Conservation (phyloP, 257 asterid genomes). For the Phtheirospermum japonicum region DNA sequence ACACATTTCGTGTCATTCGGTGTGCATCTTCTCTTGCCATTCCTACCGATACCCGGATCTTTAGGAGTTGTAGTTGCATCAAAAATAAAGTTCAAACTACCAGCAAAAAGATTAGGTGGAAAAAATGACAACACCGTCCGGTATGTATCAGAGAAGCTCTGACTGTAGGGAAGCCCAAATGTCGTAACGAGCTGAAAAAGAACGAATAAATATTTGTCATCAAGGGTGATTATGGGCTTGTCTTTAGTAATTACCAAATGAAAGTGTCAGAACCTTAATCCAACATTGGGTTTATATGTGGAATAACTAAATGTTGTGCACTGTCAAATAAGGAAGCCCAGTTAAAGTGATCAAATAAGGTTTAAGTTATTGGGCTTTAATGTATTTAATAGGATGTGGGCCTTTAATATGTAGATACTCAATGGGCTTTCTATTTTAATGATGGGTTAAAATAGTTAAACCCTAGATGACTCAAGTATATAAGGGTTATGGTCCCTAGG, state of each 20-base stretch:
- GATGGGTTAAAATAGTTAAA: no score
- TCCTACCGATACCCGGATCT: constrained; percentile 95
- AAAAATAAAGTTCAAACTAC: constrained; percentile 71
- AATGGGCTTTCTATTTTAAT: no score
- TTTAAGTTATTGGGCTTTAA: no score
- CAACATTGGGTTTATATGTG: no score
- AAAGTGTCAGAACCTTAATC: no score
- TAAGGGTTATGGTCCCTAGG: no score
- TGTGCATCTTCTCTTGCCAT: constrained; percentile 64
- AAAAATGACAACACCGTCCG: constrained; percentile 73
- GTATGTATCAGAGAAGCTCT: constrained; percentile 39
- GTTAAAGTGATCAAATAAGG: no score
- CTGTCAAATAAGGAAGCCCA: no score
- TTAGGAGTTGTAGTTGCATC: constrained; percentile 82
- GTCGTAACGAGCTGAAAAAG: constrained; percentile 72
- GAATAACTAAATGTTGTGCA: no score
- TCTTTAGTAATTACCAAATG: constrained; percentile 21
- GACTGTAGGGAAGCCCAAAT: constrained; percentile 85
- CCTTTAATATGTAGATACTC: no score
- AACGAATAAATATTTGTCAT: constrained; percentile 25
- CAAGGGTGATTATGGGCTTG: constrained; percentile 12
- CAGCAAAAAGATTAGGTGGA: constrained; percentile 92
- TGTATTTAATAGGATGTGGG: no score
- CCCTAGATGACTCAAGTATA: no score
- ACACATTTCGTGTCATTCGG: constrained; percentile 77